A percentile compares a stretch with the other conserved stretches of the same genome.
Evolutionary conservation across 2,329 filamentous ascomycete species (phyloP).

Genomic region (Alternaria gansuensis): DNA sequence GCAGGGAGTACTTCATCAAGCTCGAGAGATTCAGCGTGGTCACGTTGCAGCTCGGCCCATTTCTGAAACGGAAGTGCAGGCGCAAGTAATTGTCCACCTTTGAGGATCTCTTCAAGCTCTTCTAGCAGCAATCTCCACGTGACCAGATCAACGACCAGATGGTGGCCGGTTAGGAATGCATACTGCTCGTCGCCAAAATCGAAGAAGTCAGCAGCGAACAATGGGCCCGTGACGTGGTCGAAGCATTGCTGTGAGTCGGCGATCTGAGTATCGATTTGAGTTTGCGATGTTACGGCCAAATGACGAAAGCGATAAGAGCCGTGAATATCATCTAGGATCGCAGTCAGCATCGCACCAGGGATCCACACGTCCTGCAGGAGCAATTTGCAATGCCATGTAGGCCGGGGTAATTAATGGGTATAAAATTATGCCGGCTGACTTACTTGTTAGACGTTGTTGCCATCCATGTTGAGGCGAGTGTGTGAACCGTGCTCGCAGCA

Average conservation of each 20-base stretch:
- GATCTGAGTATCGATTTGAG: slow-evolving; percentile 43
- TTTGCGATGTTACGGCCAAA: slow-evolving; percentile 31
- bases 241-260: slow-evolving; percentile 44
- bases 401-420: background rate
- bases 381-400: background rate
- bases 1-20: slow-evolving; percentile 40
- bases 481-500: slow-evolving; percentile 46
- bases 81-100: slow-evolving; percentile 45
- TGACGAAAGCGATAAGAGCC: slow-evolving; percentile 45
- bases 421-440: slow-evolving; percentile 5
- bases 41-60: slow-evolving; percentile 52
- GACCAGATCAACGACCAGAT: slow-evolving; percentile 57
- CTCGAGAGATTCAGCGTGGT: slow-evolving; percentile 43
- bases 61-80: slow-evolving; percentile 48
- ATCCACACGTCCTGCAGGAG: background rate
- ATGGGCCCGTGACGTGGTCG: slow-evolving; percentile 36
- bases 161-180: slow-evolving; percentile 50
- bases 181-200: slow-evolving; percentile 43
- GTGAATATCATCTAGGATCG: slow-evolving; percentile 29
- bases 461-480: slow-evolving; percentile 36
- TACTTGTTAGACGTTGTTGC: slow-evolving; percentile 47
- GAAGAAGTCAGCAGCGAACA: slow-evolving; percentile 51
- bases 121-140: slow-evolving; percentile 59
- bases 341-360: slow-evolving; percentile 12
- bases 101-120: slow-evolving; percentile 55